Conservation (phyloP, 2,329 filamentous ascomycete species). For the Pyricularia grisea region DNA sequence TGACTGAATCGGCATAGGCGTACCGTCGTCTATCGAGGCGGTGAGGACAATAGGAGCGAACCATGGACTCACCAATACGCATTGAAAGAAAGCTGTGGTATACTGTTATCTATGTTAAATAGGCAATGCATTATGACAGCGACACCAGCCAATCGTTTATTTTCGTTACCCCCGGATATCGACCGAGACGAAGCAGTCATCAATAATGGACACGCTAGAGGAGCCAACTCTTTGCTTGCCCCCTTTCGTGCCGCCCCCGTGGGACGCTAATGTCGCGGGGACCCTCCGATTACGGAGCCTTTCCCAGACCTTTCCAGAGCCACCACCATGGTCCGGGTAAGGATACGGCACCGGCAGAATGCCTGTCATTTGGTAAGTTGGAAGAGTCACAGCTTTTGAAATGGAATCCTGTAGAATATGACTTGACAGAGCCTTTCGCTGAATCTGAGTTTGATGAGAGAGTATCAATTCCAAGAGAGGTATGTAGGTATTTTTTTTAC, state of each 20-base stretch:
- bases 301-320: no score
- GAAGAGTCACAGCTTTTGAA: not conserved
- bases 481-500: no score
- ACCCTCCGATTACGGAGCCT: not conserved
- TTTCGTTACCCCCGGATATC: not conserved
- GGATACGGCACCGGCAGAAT: not conserved
- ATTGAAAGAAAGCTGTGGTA: not conserved
- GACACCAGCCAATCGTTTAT: not conserved
- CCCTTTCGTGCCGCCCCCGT: not conserved
- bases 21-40: not conserved
- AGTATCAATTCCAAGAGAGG: no score
- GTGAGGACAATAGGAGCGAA: not conserved
- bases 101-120: not conserved
- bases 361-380: not conserved
- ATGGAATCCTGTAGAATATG: not conserved
- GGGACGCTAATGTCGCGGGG: not conserved
- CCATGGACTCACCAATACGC: not conserved
- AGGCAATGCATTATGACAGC: not conserved
- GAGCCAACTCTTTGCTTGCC: not conserved
- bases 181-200: not conserved
- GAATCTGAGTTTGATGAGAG: no score
- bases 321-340: not conserved
- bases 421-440: no score
- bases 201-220: not conserved
- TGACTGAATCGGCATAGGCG: not conserved